Evolutionary conservation across 129 eudicot genomes (phyloP).

Genomic region (Artemisia annua): DNA sequence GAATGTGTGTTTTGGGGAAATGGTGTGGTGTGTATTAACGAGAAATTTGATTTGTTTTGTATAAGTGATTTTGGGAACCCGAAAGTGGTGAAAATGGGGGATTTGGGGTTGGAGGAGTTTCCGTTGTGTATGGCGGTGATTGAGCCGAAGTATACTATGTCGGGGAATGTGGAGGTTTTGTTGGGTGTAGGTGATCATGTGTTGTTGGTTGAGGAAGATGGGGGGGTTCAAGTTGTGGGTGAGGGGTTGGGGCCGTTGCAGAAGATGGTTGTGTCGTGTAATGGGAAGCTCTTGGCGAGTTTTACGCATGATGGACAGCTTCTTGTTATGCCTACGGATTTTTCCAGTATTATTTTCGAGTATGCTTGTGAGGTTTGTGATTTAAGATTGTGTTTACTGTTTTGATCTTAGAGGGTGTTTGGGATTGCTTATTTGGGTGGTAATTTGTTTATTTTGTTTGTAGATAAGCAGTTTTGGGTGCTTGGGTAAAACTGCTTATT

Average conservation of each 20-base stretch:
- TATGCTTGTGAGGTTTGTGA: slow-evolving; percentile 73
- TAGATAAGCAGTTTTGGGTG: too few relatives aligned
- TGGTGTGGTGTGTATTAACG: slow-evolving; percentile 89
- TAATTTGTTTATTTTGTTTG: too few relatives aligned
- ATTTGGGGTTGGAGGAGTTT: slow-evolving; percentile 64
- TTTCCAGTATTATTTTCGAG: slow-evolving; percentile 65
- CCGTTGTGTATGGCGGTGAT: slow-evolving; percentile 89
- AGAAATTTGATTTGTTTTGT: slow-evolving; percentile 66
- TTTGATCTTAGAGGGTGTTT: too few relatives aligned
- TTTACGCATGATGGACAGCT: slow-evolving; percentile 96
- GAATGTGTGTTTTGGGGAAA: slow-evolving; percentile 98
- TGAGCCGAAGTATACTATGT: slow-evolving; percentile 87
- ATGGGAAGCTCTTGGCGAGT: slow-evolving; percentile 73
- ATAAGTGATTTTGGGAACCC: slow-evolving; percentile 73
- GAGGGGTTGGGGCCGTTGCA: slow-evolving; percentile 79
- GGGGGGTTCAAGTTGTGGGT: slow-evolving; percentile 55
- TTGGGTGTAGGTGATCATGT: slow-evolving; percentile 71
- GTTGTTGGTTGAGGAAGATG: slow-evolving; percentile 84
- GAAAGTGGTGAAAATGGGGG: slow-evolving; percentile 54
- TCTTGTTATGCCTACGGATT: slow-evolving; percentile 67
- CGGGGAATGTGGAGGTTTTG: slow-evolving; percentile 92
- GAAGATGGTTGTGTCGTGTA: slow-evolving; percentile 78
- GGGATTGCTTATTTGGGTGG: too few relatives aligned
- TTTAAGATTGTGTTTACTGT: too few relatives aligned
- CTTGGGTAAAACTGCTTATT: too few relatives aligned